Base-by-base conservation (phyloP, 805 yeast genomes). In the Debaryomyces hansenii region DNA sequence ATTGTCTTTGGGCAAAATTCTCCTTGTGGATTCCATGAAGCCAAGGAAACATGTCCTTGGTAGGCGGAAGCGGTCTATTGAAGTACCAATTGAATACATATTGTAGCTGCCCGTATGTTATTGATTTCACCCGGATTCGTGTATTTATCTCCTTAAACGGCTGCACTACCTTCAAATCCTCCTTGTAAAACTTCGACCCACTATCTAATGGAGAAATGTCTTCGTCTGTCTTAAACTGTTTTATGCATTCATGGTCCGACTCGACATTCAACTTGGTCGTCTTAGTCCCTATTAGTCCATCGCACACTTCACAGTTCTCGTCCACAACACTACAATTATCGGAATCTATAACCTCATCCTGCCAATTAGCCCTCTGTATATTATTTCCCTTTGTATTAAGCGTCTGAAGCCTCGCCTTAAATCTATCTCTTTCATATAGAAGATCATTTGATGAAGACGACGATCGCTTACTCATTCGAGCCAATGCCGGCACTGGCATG, bases 11-110 rank as follows among this genome's bases (percentile, higher is more conserved):
- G 20, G 84, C 79, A 36, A 74, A 68, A 56, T 82, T 81, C 31
- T 74, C 71, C 11, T 72, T 73, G 50, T 84, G 82, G 37, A 87
- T 70, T 0, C 96, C 94, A 62, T 91, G 96, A 20, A 89, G 71
- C 97, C 97, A 90, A 0, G 97, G 97, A 56, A 90, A 91, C 76
- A 91, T 80, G 9, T 59, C 58, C 20, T 74, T 77, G 15, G 91
- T 84, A 3, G 78, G 79, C 0, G 97, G 96, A 4, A 72, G 58
- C 0, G 67, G 64, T 15, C 56, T 55, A 52, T 66, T 62, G 52
- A 72, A 72, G 52, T 72, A 72, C 69, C 72, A 69, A 15, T 49
- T 43, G 47, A 72, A 70, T 0, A 70, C 60, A 0, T 16, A 4
- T 21, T 45, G 37, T 12, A 63, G 39, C 32, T 57, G 56, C 10